phyloP scores from a whole-genome alignment of 2,329 filamentous ascomycete genomes.

The Colletotrichum neosansevieriae region DNA sequence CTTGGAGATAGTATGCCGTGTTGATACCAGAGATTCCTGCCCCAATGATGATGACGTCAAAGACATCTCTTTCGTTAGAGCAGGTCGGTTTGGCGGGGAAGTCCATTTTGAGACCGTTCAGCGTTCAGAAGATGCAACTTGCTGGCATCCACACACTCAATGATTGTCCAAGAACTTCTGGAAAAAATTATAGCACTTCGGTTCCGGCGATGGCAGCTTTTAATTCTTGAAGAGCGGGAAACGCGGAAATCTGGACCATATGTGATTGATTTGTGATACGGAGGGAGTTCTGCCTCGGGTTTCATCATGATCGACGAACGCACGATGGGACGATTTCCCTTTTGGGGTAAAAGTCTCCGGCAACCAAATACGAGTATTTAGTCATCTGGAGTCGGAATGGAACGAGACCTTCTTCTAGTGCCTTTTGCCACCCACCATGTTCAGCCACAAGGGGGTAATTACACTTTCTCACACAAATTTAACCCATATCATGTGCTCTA shows the following conservation, averaged over 20 bases:
- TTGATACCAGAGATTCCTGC: slow-evolving; percentile 84
- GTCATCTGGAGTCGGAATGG: too few species aligned
- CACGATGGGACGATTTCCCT: slow-evolving; percentile 14
- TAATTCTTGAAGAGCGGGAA: neutral
- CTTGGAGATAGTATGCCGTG: slow-evolving; percentile 76
- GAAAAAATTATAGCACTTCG: too few species aligned
- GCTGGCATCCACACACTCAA: neutral
- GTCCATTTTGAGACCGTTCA: neutral
- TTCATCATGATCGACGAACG: neutral
- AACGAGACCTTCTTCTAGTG: too few species aligned
- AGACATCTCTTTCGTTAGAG: slow-evolving; percentile 14
- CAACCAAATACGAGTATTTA: neutral
- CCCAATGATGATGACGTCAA: slow-evolving; percentile 75
- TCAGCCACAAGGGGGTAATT: too few species aligned
- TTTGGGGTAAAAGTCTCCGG: slow-evolving; percentile 13
- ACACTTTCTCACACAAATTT: too few species aligned
- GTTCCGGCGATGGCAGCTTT: neutral
- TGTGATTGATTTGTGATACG: too few species aligned
- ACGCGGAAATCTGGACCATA: too few species aligned
- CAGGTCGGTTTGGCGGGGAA: neutral
- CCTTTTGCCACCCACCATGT: too few species aligned
- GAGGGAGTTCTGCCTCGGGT: neutral
- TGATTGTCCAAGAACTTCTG: too few species aligned
- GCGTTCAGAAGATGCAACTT: neutral
- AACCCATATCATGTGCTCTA: too few species aligned